A percentile compares a stretch with the other conserved stretches of the same genome.
These are phyloP conservation scores for Fusarium zealandicum DNA, from an alignment of 2,329 filamentous ascomycete species.

Conservation along the genomic window DNA sequence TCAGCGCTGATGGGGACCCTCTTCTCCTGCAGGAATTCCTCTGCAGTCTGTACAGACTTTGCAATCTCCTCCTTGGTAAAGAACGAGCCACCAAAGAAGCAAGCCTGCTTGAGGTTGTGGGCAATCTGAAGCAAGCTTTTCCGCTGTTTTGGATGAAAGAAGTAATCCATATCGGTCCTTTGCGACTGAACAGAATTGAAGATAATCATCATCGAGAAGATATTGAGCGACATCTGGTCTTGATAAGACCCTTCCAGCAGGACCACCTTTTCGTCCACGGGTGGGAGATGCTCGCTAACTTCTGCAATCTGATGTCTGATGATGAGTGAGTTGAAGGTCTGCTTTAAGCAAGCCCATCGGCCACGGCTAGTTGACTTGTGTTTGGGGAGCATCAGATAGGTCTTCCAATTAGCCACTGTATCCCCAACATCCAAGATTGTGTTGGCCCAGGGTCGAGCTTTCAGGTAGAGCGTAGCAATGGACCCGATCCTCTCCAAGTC, in stretches of 20 bases:
- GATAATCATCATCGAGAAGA: constrained; percentile 84
- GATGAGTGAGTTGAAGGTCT: constrained; percentile 79
- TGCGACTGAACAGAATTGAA: constrained; percentile 91
- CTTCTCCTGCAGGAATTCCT: constrained; percentile 70
- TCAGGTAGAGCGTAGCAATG: constrained; percentile 74
- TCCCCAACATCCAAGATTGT: constrained; percentile 60
- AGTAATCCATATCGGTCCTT: constrained; percentile 81
- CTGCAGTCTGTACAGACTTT: constrained; percentile 70
- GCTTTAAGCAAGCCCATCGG: constrained; percentile 67
- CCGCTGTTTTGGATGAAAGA: constrained; percentile 80
- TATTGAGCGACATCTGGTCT: constrained; percentile 81
- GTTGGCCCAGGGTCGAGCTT: constrained; percentile 81
- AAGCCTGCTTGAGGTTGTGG: constrained; percentile 80
- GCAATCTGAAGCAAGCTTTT: constrained; percentile 73
- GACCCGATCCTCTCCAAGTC: constrained; percentile 72
- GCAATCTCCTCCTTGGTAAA: constrained; percentile 69
- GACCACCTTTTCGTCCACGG: constrained; percentile 74
- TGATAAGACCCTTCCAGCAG: constrained; percentile 83
- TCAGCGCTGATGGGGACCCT: constrained; percentile 63
- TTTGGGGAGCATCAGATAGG: constrained; percentile 70
- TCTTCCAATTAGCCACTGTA: constrained; percentile 71
- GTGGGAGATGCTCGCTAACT: constrained; percentile 72
- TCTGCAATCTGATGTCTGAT: constrained; percentile 80
- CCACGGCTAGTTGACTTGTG: constrained; percentile 61
- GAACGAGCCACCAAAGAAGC: constrained; percentile 85